Percentiles rank a stretch among this genome's conserved stretches.
Evolutionary conservation across 2,329 filamentous ascomycete species (phyloP).

Genomic region (Epicoccum sorghinum): DNA sequence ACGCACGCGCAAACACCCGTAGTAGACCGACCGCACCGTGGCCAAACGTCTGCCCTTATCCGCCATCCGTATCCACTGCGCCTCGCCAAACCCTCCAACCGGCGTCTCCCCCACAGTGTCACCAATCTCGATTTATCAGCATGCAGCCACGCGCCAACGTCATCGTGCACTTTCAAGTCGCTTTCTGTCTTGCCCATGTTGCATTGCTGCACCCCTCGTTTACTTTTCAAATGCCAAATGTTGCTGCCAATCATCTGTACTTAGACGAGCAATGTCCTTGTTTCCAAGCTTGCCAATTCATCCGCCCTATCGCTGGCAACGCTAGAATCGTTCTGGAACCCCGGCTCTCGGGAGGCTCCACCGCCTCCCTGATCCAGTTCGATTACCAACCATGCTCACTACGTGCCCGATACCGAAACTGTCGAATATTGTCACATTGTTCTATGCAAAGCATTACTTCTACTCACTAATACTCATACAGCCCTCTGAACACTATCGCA

Average conservation of each 20-base stretch:
- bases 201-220: neutral
- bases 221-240: neutral
- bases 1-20: constrained; percentile 7
- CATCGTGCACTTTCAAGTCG: constrained; percentile 15
- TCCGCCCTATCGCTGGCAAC: constrained; percentile 1
- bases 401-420: neutral
- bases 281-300: neutral
- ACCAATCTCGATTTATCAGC: constrained; percentile 39
- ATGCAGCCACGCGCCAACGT: constrained; percentile 22
- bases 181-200: constrained; percentile 3
- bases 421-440: constrained; percentile 1
- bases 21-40: neutral
- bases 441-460: neutral
- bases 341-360: constrained; percentile 9
- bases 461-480: neutral
- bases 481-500: neutral
- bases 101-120: constrained; percentile 24
- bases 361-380: neutral
- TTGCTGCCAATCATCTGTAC: neutral
- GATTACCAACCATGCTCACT: constrained; percentile 2
- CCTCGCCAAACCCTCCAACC: constrained; percentile 19
- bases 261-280: neutral
- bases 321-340: constrained; percentile 21
- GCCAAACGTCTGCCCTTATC: constrained; percentile 5
- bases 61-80: constrained; percentile 16